Evolutionary conservation across 768 basidiomycete species (phyloP).

Genomic region (Macrolepiota dolichaula): DNA sequence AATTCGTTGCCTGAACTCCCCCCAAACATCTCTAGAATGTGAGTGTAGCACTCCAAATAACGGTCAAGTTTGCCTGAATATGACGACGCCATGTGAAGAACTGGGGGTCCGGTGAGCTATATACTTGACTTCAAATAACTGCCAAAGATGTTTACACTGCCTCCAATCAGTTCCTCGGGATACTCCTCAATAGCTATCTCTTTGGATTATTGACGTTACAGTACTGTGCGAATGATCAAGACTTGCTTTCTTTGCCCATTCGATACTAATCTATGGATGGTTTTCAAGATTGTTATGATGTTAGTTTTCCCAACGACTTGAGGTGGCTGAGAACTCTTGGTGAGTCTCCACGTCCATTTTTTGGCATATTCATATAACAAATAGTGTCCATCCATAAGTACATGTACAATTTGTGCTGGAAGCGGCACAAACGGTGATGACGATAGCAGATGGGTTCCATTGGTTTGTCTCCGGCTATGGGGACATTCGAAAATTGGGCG

Average conservation of each 20-base stretch:
- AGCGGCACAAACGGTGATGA: constrained; percentile 5
- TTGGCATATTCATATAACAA: not conserved
- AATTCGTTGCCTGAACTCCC: not conserved
- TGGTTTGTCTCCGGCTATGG: constrained; percentile 12
- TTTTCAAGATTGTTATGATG: not conserved
- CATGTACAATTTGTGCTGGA: constrained; percentile 1
- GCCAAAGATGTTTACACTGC: not conserved
- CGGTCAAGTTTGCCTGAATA: not conserved
- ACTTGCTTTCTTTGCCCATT: too few relatives aligned
- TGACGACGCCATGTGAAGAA: not conserved
- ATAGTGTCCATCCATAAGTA: not conserved
- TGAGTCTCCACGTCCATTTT: not conserved
- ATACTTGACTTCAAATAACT: not conserved
- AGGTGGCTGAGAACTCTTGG: constrained; percentile 6
- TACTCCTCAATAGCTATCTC: constrained; percentile 7
- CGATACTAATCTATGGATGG: not conserved
- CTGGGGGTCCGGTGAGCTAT: constrained; percentile 2
- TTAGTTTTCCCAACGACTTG: constrained; percentile 4
- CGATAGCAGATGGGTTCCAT: constrained; percentile 8
- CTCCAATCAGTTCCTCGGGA: constrained; percentile 8
- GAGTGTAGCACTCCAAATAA: not conserved
- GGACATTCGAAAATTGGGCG: not conserved
- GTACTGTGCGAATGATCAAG: not conserved
- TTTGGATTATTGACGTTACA: constrained; percentile 10
- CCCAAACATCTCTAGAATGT: constrained; percentile 1